phyloP scores from a whole-genome alignment of 371 early-diverging fungal species.

The Mucor velutinosus region DNA sequence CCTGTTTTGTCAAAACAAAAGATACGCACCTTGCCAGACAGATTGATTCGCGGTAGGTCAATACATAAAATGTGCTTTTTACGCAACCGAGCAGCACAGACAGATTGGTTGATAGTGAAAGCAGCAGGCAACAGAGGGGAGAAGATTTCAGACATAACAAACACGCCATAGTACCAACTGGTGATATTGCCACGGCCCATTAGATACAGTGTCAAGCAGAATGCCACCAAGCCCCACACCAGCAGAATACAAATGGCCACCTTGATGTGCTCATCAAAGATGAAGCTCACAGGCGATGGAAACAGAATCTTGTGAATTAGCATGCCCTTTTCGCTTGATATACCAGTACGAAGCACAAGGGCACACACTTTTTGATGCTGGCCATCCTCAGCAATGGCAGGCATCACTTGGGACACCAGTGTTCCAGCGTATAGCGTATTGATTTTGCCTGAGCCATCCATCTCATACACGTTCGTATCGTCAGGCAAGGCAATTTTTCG shows the following conservation, averaged over 20 bases:
- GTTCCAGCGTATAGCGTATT: slow-evolving; percentile 71
- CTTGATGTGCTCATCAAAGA: slow-evolving; percentile 74
- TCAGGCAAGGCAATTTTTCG: slow-evolving; percentile 71
- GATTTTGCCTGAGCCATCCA: slow-evolving; percentile 41
- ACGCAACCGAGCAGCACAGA: slow-evolving; percentile 65
- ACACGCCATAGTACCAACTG: slow-evolving; percentile 42
- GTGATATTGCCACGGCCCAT: slow-evolving; percentile 34
- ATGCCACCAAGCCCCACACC: slow-evolving; percentile 58
- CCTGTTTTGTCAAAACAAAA: slow-evolving; percentile 92
- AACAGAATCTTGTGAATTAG: slow-evolving; percentile 78
- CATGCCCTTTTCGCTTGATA: slow-evolving; percentile 73
- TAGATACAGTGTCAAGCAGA: slow-evolving; percentile 44
- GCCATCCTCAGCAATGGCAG: neutral
- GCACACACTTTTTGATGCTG: slow-evolving; percentile 34
- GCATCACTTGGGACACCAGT: slow-evolving; percentile 48
- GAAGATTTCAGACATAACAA: slow-evolving; percentile 66
- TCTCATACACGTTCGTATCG: slow-evolving; percentile 41
- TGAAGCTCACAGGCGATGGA: slow-evolving; percentile 64
- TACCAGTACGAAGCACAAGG: slow-evolving; percentile 74
- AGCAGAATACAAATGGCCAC: slow-evolving; percentile 64
- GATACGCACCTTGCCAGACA: slow-evolving; percentile 85
- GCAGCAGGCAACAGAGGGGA: slow-evolving; percentile 73
- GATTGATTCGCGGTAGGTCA: slow-evolving; percentile 76
- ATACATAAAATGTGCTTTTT: slow-evolving; percentile 66
- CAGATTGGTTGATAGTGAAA: slow-evolving; percentile 72